phyloP scores from a whole-genome alignment of 345 rosid genomes.

The Turnera subulata region DNA sequence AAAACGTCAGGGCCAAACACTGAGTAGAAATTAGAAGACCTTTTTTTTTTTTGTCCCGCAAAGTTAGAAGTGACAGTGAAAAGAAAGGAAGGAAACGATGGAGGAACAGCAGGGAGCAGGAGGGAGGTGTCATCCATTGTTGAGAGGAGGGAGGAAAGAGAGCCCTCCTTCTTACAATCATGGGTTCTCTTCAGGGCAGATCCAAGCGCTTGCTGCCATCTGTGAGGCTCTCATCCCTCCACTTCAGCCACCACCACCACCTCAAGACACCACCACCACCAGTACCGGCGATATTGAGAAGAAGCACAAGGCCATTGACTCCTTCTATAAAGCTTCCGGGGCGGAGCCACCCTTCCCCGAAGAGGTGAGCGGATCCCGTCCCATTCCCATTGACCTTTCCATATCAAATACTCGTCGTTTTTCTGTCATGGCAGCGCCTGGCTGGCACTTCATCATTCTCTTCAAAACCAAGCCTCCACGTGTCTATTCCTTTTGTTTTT shows the following conservation, averaged over 20 bases:
- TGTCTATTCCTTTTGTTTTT: no score
- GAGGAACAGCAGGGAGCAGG: constrained; percentile 17
- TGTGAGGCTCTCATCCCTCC: constrained; percentile 68
- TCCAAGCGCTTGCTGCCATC: constrained; percentile 53
- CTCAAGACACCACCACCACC: constrained; percentile 13
- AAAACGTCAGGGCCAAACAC: no score
- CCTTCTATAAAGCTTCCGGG: constrained; percentile 50
- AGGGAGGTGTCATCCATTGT: constrained; percentile 42
- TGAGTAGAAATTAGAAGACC: no score
- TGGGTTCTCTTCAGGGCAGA: constrained; percentile 66
- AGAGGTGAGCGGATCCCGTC: constrained; percentile 61
- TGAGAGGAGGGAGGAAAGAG: constrained; percentile 42
- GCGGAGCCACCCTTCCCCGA: constrained; percentile 56
- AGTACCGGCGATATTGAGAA: constrained; percentile 27
- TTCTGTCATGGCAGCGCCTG: no score
- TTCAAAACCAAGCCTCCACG: no score
- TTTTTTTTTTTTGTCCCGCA: no score
- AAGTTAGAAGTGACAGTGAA: no score
- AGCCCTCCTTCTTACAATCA: constrained; percentile 41
- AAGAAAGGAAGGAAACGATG: background rate
- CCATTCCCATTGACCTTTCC: no score
- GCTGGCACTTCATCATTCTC: no score
- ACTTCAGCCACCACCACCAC: constrained; percentile 26
- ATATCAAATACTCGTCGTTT: no score
- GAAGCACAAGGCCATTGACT: constrained; percentile 20